Base-by-base conservation (phyloP, 495 filamentous ascomycete species). In the Neurospora tetrasperma region DNA sequence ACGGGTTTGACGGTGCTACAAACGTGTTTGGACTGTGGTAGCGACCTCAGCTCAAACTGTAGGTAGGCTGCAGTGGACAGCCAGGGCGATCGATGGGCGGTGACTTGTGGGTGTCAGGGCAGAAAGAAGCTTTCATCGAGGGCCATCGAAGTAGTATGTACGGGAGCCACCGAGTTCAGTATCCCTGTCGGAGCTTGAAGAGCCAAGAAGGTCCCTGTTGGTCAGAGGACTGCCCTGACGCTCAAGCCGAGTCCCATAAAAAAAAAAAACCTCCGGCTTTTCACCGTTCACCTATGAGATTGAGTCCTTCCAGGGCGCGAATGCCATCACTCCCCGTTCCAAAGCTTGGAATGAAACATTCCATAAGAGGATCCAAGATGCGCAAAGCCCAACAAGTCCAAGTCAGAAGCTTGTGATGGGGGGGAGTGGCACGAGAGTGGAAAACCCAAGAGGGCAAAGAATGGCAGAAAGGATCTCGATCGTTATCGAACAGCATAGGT, bases 391-490 rank as follows among this genome's bases (percentile, higher is more conserved):
- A 54, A 20, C 46, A 54, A 54, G 46, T 11, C 5, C 4, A 35
- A 31, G 12, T 18, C 54, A 62, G 27, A 35, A 5, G 54, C 54
- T 62, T 62, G 27, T 71, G 75, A 73, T 70, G 68, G 73, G 68
- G 68, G n/a, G 11, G 62, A 27, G 16, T 31, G 40, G 9, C 39
- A 40, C 39, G 39, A 40, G 39, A 40, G 39, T 10, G 6, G 66
- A 23, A 66, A 12, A 48, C 62, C 46, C 70, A 43, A 41, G 71
- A 69, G 42, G 59, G 66, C n/a, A 69, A 72, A 71, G 73, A 71
- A 43, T 72, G 71, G 70, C 72, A 62, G 72, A 71, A 54, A 59
- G 72, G 74, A 80, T 81, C 78, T 80, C 78, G 79, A 81, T 81
- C 79, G 72, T 75, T 75, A 79, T 79, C 77, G 79, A 76, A 62